Base-by-base conservation (phyloP, 106 monocot species). In the Phalaenopsis aphrodite region DNA sequence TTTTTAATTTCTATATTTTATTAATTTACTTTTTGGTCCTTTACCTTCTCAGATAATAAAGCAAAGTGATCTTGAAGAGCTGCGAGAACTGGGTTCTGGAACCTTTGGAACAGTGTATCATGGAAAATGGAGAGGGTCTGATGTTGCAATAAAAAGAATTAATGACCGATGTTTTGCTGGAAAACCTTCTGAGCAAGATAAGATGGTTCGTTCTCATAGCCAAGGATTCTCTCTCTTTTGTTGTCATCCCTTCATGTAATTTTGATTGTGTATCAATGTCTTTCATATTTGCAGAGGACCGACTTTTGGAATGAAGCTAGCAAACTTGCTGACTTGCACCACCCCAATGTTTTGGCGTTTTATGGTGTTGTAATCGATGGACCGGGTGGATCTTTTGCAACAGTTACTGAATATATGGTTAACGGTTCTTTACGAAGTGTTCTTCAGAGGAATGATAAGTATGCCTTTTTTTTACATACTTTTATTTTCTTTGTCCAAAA, bases 261-360 rank as follows among this genome's bases (percentile, higher is more conserved):
- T 37, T 75, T 72, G 16, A n/a, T 69, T 43, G 43, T 61, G 45
- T 48, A 8, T 56, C 68, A 18, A 39, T 21, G 61, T 19, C 2
- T 21, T 76, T 23, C 45, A 42, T 56, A 10, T 74, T 10, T 41
- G 17, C 71, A 87, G 87, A 84, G 81, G 81, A 21, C 79, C 16
- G 90, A 90, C 61, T 90, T 90, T 72, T 90, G 90, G 90, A 90
- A 85, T 78, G 90, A 90, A 79, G 90, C 90, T 17, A 58, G 75
- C 23, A 90, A 85, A 47, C 87, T 90, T 81, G 84, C 90, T 72
- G 87, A 83, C 38, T 75, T 90, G 80, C 90, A 90, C 72, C 90
- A 90, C 75, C 90, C 90, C 42, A 90, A 90, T 79, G 87, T 90
- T 78, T 61, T 90, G 78, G 90, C 90, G 30, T 90, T 90, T 87